Conservation (phyloP, 164 flowering plant genomes). For the Piper betle region DNA sequence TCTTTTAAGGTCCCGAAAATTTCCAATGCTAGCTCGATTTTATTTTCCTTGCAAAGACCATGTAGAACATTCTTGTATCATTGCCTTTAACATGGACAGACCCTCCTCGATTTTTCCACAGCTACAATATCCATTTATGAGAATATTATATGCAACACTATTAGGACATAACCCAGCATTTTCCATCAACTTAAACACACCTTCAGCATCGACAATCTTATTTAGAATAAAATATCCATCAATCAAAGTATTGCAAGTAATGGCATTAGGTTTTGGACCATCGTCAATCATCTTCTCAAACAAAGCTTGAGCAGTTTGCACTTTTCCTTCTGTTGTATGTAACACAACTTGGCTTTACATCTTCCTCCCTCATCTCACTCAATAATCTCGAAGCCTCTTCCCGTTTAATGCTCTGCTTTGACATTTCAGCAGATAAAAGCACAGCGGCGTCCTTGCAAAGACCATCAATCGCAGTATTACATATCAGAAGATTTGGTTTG, state of each 20-base stretch:
- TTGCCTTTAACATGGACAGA: conserved; percentile 53
- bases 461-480: conserved; percentile 73
- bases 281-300: conserved; percentile 48
- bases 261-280: conserved; percentile 51
- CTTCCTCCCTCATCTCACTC: conserved; percentile 38
- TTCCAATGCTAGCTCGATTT: conserved; percentile 64
- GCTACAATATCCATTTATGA: conserved; percentile 58
- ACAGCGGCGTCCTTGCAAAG: conserved; percentile 63
- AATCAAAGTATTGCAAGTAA: conserved; percentile 63
- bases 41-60: conserved; percentile 64
- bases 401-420: conserved; percentile 34
- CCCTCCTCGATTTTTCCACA: conserved; percentile 56
- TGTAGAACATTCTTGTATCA: conserved; percentile 81
- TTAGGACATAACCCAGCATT: conserved; percentile 46
- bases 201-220: conserved; percentile 48
- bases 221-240: conserved; percentile 63
- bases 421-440: conserved; percentile 44
- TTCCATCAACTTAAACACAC: conserved; percentile 61
- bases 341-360: conserved; percentile 51
- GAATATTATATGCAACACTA: conserved; percentile 58
- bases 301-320: conserved; percentile 50
- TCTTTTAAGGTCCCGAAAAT: conserved; percentile 52
- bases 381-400: conserved; percentile 43
- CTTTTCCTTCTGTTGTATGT: conserved; percentile 34
- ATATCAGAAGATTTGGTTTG: conserved; percentile 72